Evolutionary conservation across 2,329 filamentous ascomycete genomes (phyloP).

Genomic region (Pseudogymnoascus verrucosus): DNA sequence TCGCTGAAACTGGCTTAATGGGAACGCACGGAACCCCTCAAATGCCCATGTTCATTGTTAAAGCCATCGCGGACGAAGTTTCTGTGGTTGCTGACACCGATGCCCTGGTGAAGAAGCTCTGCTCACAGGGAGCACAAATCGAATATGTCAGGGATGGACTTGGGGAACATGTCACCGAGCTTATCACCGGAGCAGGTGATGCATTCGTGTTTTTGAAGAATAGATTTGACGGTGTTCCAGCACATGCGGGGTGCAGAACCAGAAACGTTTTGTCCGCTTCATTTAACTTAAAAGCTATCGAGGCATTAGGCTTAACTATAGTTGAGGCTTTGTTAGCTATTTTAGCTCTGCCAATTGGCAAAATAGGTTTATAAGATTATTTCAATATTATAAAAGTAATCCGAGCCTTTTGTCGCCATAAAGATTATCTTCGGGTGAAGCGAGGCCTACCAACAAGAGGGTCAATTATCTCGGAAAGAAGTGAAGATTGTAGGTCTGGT

Average conservation of each 20-base stretch:
- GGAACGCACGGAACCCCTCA: slow-evolving; percentile 33
- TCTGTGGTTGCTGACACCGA: slow-evolving; percentile 37
- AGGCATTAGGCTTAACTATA: neutral
- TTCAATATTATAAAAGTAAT: too few relatives aligned
- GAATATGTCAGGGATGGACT: slow-evolving; percentile 37
- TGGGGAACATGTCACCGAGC: slow-evolving; percentile 30
- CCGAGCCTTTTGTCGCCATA: too few relatives aligned
- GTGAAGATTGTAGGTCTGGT: too few relatives aligned
- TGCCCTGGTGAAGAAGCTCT: slow-evolving; percentile 34
- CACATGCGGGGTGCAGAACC: neutral
- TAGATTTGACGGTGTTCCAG: neutral
- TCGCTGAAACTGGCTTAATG: slow-evolving; percentile 2
- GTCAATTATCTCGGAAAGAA: too few relatives aligned
- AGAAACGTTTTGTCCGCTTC: neutral
- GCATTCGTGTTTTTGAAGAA: neutral
- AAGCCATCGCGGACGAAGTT: slow-evolving; percentile 40
- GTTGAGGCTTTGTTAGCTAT: neutral
- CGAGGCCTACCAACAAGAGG: too few relatives aligned
- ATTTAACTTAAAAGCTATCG: neutral
- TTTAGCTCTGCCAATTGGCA: neutral
- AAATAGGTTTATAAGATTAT: neutral
- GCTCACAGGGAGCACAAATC: slow-evolving; percentile 33
- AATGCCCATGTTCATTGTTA: slow-evolving; percentile 44
- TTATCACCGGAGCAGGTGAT: neutral
- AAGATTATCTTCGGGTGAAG: too few relatives aligned